phyloP scores from a whole-genome alignment of 805 yeast genomes.

The Yarrowia deformans region DNA sequence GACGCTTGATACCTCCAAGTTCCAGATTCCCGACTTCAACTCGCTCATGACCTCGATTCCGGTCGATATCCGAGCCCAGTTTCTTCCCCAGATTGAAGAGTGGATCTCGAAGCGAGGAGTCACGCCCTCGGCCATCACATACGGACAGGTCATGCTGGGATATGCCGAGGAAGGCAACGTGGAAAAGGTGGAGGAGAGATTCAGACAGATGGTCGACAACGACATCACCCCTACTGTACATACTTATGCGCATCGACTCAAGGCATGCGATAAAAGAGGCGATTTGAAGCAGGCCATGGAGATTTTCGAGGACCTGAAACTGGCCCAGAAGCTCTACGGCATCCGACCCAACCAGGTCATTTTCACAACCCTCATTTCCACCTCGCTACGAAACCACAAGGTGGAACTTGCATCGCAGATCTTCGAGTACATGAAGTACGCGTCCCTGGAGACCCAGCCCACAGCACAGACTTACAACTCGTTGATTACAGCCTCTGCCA shows the following conservation, averaged over 20 bases:
- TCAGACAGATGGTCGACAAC: background rate
- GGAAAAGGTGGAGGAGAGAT: slow-evolving; percentile 18
- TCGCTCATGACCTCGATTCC: slow-evolving; percentile 36
- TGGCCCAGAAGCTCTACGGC: slow-evolving; percentile 2
- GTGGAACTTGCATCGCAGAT: slow-evolving; percentile 37
- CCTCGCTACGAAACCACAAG: slow-evolving; percentile 21
- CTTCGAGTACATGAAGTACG: slow-evolving; percentile 38
- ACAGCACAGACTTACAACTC: slow-evolving; percentile 32
- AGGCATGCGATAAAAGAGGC: slow-evolving; percentile 27
- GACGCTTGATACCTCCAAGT: background rate
- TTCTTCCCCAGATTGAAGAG: slow-evolving; percentile 12
- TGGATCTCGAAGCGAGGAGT: background rate
- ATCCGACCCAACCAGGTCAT: slow-evolving; percentile 33
- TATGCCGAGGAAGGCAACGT: slow-evolving; percentile 34
- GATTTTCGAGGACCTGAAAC: slow-evolving; percentile 14
- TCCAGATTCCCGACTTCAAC: slow-evolving; percentile 17
- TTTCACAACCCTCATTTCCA: slow-evolving; percentile 30
- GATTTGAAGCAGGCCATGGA: slow-evolving; percentile 25
- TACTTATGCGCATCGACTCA: slow-evolving; percentile 32
- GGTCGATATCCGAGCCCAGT: slow-evolving; percentile 22
- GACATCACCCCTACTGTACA: slow-evolving; percentile 16
- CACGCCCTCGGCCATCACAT: background rate
- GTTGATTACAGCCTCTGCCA: slow-evolving; percentile 29
- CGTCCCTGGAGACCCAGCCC: slow-evolving; percentile 29
- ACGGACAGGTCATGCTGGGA: slow-evolving; percentile 30